These are phyloP conservation scores for Phytophthora sp. DNA, from an alignment of 352 stramenopile genomes.

Conservation along the genomic window DNA sequence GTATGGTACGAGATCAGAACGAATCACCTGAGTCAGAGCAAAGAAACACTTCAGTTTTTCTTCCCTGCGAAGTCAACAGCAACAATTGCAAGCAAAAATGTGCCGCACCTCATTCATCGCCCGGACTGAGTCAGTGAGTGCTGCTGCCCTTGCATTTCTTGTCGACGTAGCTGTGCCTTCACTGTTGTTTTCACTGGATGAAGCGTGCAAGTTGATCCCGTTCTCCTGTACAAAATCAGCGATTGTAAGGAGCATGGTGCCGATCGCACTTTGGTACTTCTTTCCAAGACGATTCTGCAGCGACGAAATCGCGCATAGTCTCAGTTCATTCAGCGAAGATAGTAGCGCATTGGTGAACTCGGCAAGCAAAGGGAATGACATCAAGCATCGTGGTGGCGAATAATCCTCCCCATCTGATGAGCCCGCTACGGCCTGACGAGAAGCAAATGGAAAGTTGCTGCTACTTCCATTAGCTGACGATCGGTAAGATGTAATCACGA, in stretches of 20 bases:
- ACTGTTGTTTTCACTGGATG: conserved; percentile 7
- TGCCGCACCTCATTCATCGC: conserved; percentile 63
- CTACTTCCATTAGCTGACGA: conserved; percentile 25
- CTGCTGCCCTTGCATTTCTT: conserved; percentile 26
- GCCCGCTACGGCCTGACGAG: conserved; percentile 6
- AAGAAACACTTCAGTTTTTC: neutral
- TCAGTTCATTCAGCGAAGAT: conserved; percentile 85
- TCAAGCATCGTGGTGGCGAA: conserved; percentile 76
- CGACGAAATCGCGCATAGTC: conserved; percentile 72
- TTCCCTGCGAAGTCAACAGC: neutral
- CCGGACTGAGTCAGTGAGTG: conserved; percentile 48
- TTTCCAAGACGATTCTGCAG: conserved; percentile 61
- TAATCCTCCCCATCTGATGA: conserved; percentile 45
- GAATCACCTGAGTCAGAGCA: conserved; percentile 45
- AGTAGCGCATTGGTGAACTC: conserved; percentile 88
- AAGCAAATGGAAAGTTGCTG: conserved; percentile 33
- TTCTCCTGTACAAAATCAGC: conserved; percentile 66
- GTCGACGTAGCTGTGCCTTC: conserved; percentile 6
- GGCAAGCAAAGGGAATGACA: conserved; percentile 87
- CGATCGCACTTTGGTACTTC: conserved; percentile 62
- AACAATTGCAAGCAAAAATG: too few relatives aligned
- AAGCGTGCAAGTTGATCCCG: conserved; percentile 33
- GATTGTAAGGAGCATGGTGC: conserved; percentile 55
- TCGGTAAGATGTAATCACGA: conserved; percentile 78
- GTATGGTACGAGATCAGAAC: conserved; percentile 65